Evolutionary conservation across 2,329 filamentous ascomycete genomes (phyloP).

Genomic region (Paracamarosporium sp.): DNA sequence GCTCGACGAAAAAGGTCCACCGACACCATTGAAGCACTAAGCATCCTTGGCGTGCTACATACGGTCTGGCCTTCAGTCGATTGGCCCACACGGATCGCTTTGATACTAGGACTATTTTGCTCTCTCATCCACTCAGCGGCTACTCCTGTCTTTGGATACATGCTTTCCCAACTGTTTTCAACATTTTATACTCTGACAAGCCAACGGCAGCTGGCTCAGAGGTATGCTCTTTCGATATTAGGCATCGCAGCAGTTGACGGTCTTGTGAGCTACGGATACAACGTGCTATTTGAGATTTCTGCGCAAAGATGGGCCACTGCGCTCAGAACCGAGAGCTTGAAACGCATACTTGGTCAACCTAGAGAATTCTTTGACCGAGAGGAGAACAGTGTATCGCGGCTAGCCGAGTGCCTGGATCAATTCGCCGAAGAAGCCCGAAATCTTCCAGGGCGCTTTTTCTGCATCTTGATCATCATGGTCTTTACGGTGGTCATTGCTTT

Average conservation of each 20-base stretch:
- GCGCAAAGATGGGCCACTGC: constrained; percentile 80
- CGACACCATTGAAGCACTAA: constrained; percentile 17
- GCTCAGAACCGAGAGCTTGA: constrained; percentile 72
- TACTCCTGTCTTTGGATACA: constrained; percentile 77
- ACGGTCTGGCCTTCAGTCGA: constrained; percentile 75
- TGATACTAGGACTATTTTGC: constrained; percentile 67
- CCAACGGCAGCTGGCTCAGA: constrained; percentile 59
- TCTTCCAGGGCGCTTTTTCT: constrained; percentile 78
- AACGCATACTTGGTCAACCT: constrained; percentile 75
- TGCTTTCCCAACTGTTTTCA: constrained; percentile 74
- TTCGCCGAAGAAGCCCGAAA: constrained; percentile 89
- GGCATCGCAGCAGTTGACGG: constrained; percentile 73
- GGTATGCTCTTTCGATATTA: constrained; percentile 75
- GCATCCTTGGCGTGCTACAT: constrained; percentile 63
- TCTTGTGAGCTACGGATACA: constrained; percentile 67
- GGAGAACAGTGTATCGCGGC: constrained; percentile 66
- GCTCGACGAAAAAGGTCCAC: not conserved
- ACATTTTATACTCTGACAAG: constrained; percentile 68
- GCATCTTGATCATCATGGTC: constrained; percentile 70
- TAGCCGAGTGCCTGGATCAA: constrained; percentile 77
- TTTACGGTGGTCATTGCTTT: constrained; percentile 74
- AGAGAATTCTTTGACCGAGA: constrained; percentile 78
- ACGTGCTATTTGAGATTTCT: constrained; percentile 74
- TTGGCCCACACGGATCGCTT: constrained; percentile 56
- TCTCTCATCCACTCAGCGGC: constrained; percentile 70